These are phyloP conservation scores for Penicillium argentinense DNA, from an alignment of 495 filamentous ascomycete genomes.

Conservation along the genomic window DNA sequence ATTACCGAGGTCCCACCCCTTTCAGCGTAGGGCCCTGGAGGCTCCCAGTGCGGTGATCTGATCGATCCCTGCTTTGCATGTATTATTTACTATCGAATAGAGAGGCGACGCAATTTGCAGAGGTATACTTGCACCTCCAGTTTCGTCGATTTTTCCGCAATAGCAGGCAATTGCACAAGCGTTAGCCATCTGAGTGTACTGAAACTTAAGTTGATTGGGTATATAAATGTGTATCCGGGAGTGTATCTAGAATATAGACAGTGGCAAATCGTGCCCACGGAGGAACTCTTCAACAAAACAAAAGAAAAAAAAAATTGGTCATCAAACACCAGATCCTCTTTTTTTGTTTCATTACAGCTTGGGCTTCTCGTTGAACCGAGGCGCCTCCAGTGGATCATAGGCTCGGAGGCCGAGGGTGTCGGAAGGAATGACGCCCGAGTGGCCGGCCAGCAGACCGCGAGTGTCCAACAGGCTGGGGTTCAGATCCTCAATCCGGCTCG, in stretches of 20 bases:
- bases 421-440: conserved; percentile 62
- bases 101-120: no score
- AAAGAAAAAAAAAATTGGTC: neutral
- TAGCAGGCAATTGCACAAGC: no score
- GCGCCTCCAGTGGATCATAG: conserved; percentile 66
- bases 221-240: neutral
- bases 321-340: neutral
- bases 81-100: no score
- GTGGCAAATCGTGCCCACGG: no score
- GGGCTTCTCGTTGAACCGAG: conserved; percentile 58
- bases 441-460: conserved; percentile 64
- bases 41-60: no score
- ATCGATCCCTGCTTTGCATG: no score
- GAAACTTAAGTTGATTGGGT: conserved; percentile 2
- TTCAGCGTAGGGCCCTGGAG: no score
- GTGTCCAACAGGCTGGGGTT: conserved; percentile 77
- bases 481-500: conserved; percentile 68
- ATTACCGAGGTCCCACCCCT: no score
- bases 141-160: no score
- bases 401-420: conserved; percentile 65
- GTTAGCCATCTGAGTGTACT: no score
- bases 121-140: no score
- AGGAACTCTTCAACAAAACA: neutral
- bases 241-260: neutral
- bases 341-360: conserved; percentile 41